These are phyloP conservation scores for Leccinum pellstonianum DNA, from an alignment of 768 basidiomycete genomes.

Conservation along the genomic window DNA sequence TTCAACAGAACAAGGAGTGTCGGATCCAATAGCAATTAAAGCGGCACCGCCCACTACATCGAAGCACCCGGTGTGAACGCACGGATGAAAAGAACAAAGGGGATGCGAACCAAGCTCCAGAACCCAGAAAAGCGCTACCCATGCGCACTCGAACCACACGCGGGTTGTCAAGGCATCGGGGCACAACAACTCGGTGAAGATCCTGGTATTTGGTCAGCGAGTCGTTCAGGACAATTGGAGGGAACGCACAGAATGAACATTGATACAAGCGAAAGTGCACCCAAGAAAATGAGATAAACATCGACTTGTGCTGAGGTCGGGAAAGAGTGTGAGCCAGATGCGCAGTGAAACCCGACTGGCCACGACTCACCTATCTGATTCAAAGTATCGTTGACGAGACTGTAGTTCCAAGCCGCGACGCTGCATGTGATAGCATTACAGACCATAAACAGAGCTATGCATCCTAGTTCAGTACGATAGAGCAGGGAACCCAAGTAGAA, in stretches of 20 bases:
- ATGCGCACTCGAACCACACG: conserved; percentile 72
- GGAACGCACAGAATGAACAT: conserved; percentile 57
- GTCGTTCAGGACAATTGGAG: background rate
- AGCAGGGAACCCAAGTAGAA: background rate
- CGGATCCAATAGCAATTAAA: conserved; percentile 41
- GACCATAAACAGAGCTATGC: conserved; percentile 54
- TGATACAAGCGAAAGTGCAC: conserved; percentile 54
- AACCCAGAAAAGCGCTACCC: conserved; percentile 56
- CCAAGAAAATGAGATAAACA: conserved; percentile 57
- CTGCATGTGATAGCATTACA: conserved; percentile 66
- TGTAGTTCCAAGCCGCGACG: conserved; percentile 68
- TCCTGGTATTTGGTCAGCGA: conserved; percentile 32
- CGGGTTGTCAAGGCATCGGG: conserved; percentile 50
- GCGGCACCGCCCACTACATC: conserved; percentile 52
- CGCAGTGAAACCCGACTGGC: background rate
- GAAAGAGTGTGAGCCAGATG: conserved; percentile 11
- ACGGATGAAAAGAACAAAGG: conserved; percentile 1
- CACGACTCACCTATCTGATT: conserved; percentile 39
- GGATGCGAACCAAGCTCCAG: conserved; percentile 56
- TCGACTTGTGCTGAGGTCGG: conserved; percentile 46
- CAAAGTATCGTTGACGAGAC: conserved; percentile 39
- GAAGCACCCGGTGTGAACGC: conserved; percentile 3
- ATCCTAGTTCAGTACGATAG: conserved; percentile 1
- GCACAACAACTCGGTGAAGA: conserved; percentile 57
- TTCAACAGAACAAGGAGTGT: conserved; percentile 34